Conservation (phyloP, 345 rosid species). For the Clausena lansium region DNA sequence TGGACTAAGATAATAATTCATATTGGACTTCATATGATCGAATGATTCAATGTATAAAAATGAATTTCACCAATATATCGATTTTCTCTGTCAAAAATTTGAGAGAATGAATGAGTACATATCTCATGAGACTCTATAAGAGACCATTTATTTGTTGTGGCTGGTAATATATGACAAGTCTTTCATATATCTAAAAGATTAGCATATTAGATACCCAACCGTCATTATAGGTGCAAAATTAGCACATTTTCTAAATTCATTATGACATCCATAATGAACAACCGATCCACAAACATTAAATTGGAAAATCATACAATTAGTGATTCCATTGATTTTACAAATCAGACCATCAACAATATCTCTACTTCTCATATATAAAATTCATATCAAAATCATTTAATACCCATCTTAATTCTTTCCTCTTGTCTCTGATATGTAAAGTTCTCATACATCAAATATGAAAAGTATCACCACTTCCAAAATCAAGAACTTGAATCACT, state of each 20-base stretch:
- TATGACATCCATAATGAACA: not conserved
- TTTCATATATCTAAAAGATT: no score
- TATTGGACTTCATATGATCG: not conserved
- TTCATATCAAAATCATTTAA: not conserved
- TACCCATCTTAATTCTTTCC: not conserved
- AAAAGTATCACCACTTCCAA: not conserved
- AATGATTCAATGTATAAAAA: no score
- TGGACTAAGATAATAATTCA: not conserved
- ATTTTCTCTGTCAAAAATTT: not conserved
- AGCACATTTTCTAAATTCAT: not conserved
- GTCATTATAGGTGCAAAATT: not conserved
- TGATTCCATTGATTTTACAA: not conserved
- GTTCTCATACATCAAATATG: slow-evolving; percentile 10
- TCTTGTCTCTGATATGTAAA: not conserved
- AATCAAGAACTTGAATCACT: not conserved
- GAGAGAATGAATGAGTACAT: not conserved
- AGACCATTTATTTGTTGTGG: not conserved
- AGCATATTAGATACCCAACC: not conserved
- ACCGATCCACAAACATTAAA: not conserved
- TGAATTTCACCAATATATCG: not conserved
- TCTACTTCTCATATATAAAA: not conserved
- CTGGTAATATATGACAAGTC: not conserved
- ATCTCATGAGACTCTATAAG: not conserved
- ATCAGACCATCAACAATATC: not conserved
- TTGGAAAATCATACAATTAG: not conserved